Conservation (phyloP, 108 stramenopile species). For the Mediolabrus comicus region DNA sequence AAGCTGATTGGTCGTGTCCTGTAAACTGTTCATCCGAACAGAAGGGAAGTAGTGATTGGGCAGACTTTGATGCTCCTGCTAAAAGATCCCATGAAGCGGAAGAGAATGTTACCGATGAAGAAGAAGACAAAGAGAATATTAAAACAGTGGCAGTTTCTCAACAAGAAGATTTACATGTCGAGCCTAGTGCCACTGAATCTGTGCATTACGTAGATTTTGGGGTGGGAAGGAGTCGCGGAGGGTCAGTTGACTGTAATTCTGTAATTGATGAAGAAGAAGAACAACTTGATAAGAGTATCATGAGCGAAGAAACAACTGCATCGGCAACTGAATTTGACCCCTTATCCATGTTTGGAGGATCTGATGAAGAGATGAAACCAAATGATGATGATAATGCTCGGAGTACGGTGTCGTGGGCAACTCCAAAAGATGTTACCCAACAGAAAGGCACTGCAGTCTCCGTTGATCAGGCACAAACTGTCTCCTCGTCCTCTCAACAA, state of each 20-base stretch:
- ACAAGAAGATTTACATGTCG: background rate
- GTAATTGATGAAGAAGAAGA: background rate
- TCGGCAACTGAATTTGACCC: slow-evolving; percentile 47
- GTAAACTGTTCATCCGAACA: background rate
- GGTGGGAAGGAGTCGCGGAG: slow-evolving; percentile 30
- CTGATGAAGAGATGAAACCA: slow-evolving; percentile 12
- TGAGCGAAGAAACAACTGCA: slow-evolving; percentile 34
- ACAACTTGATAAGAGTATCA: slow-evolving; percentile 4
- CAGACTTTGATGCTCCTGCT: background rate
- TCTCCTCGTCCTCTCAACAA: background rate
- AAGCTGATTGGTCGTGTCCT: background rate
- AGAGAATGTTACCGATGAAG: background rate
- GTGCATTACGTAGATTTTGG: background rate
- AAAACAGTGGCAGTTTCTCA: background rate
- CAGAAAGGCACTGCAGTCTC: background rate
- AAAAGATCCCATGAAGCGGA: background rate
- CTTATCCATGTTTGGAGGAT: slow-evolving; percentile 40
- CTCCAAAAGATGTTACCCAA: background rate
- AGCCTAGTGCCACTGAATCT: background rate
- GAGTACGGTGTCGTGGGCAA: slow-evolving; percentile 15
- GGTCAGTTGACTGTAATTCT: background rate
- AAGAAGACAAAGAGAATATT: background rate
- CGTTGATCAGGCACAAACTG: background rate
- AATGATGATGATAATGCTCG: slow-evolving; percentile 2
- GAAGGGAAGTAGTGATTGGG: background rate